Evolutionary conservation across 306 rosid species (phyloP), one percentile per base, ranked within the genome.

Genomic region (Pyrus communis): DNA sequence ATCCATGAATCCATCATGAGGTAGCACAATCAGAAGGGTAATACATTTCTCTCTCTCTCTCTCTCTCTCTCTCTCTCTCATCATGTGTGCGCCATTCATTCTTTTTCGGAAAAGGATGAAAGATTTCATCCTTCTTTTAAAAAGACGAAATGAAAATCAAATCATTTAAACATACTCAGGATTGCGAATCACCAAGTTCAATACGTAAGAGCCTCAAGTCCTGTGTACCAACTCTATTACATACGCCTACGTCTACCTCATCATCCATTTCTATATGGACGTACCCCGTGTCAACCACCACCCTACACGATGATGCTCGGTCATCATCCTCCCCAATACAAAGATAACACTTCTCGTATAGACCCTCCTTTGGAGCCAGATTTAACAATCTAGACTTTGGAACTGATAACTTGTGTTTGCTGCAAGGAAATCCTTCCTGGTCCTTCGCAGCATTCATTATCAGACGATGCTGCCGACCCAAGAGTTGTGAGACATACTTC

Each of bases 311-410:
- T 14, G 82, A 88, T 76, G 73, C 61, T 77, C 43, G 28, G 9
- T 45, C 27, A 4, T 74, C 83, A 55, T 88, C 86, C 5, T 82
- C 83, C 49, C 79, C 84, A 49, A 87, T 71, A 64, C 72, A 75
- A 45, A 89, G 55, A 63, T 62, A 73, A 75, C 99, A 92, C 58
- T 86, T 88, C 65, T 84, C 89, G 63, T 95, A 92, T 7, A 91
- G 81, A 82, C 99, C 99, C 85, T 95, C 99, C 84, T 82, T 92
- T 17, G 99, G 99, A 22, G 92, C 88, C 70, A 89, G 84, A 83
- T 95, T 92, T 87, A 90, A 82, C 77, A 87, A 75, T 84, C 90
- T 89, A 3, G 92, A 87, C 54, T 83, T 92, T 3, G 91, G 82
- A 77, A 88, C 93, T 21, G 97, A 87, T 42, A 95, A 30, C 76